These are phyloP conservation scores for Didymella keratinophila DNA, from an alignment of 2,329 filamentous ascomycete species.

Conservation along the genomic window DNA sequence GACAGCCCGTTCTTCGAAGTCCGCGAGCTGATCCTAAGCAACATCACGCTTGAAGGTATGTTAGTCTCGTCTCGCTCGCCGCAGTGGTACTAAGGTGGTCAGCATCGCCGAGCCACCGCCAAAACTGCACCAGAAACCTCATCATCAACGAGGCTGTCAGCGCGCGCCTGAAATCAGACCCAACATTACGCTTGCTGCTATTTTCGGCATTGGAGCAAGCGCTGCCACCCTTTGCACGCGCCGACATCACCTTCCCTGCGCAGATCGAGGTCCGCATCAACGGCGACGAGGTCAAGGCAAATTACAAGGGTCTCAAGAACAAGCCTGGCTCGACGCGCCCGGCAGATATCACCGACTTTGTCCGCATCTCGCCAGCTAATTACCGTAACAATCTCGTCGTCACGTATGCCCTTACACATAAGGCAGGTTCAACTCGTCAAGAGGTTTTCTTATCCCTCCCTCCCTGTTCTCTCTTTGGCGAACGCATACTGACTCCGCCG, in stretches of 20 bases:
- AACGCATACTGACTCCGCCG: constrained; percentile 26
- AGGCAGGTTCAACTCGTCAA: constrained; percentile 63
- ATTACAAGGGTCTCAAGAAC: constrained; percentile 92
- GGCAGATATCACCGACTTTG: constrained; percentile 82
- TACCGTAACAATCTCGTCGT: constrained; percentile 83
- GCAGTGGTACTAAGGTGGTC: constrained; percentile 22
- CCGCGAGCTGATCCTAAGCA: constrained; percentile 68
- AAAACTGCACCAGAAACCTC: constrained; percentile 67
- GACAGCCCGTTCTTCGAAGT: constrained; percentile 86
- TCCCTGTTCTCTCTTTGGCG: not conserved
- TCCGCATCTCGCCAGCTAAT: constrained; percentile 71
- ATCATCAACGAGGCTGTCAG: constrained; percentile 63
- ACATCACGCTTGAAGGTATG: constrained; percentile 77
- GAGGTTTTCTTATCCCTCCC: constrained; percentile 31
- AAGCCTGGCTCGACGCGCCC: constrained; percentile 94
- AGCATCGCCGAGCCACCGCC: constrained; percentile 67
- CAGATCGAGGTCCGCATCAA: constrained; percentile 95
- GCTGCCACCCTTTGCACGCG: constrained; percentile 41
- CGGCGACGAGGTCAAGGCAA: constrained; percentile 86
- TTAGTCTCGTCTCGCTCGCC: constrained; percentile 51
- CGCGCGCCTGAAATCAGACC: constrained; percentile 65
- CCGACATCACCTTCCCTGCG: constrained; percentile 86
- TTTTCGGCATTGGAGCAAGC: constrained; percentile 75
- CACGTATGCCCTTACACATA: constrained; percentile 90
- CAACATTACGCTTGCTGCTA: constrained; percentile 76